Percentiles rank a stretch among this genome's conserved stretches.
Conservation (phyloP, 2,329 filamentous ascomycete genomes). For the Lachnellula cervina region DNA sequence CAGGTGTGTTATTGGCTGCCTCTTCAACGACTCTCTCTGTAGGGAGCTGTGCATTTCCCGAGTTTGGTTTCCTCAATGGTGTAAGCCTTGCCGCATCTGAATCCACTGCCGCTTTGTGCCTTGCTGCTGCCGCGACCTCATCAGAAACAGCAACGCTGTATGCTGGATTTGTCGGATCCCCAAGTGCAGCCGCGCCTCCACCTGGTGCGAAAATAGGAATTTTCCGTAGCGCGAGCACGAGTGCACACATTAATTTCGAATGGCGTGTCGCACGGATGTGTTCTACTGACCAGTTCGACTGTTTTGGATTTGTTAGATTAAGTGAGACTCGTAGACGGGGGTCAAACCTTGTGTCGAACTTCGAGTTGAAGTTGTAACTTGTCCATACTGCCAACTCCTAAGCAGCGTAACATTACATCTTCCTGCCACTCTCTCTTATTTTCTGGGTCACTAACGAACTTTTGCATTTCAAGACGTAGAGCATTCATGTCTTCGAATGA, state of each 20-base stretch:
- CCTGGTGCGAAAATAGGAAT: conserved; percentile 77
- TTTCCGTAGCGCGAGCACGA: conserved; percentile 74
- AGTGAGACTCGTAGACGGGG: neutral
- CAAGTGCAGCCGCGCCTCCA: conserved; percentile 44
- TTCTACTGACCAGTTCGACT: conserved; percentile 85
- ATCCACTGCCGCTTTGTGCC: conserved; percentile 37
- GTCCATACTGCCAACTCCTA: conserved; percentile 73
- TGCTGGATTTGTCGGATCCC: conserved; percentile 64
- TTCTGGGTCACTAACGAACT: conserved; percentile 64
- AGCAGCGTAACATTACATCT: conserved; percentile 72
- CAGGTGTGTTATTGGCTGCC: neutral
- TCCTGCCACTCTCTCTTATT: conserved; percentile 85
- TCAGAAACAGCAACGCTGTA: conserved; percentile 74
- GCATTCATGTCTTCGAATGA: conserved; percentile 80
- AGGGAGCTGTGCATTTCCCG: neutral
- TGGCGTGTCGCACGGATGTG: conserved; percentile 69
- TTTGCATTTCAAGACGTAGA: conserved; percentile 73
- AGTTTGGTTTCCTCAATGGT: neutral
- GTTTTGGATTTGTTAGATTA: neutral
- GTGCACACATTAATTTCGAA: conserved; percentile 91
- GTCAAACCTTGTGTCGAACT: conserved; percentile 62
- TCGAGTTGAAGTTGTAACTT: conserved; percentile 75
- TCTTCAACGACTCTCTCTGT: neutral
- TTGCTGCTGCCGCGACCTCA: conserved; percentile 47
- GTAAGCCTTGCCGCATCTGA: conserved; percentile 37